Conservation (phyloP, 1,139 yeast species). For the Pichiaceae sp. region DNA sequence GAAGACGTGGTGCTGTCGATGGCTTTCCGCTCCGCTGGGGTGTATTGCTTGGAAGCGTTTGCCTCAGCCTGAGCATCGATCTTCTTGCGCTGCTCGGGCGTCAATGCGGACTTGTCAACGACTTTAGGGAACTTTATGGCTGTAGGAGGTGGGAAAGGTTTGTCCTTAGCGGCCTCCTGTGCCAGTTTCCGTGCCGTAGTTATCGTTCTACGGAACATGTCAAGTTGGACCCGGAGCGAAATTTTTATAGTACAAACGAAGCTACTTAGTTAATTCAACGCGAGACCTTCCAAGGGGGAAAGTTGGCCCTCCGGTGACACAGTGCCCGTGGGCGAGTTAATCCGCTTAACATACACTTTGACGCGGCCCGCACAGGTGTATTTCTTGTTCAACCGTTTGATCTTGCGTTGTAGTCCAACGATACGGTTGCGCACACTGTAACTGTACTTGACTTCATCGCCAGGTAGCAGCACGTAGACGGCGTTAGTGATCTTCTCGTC, state of each 20-base stretch:
- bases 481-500: slow-evolving; percentile 13
- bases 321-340: too few species aligned
- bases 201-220: background rate
- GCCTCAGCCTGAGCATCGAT: background rate
- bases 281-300: too few species aligned
- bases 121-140: slow-evolving; percentile 3
- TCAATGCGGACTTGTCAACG: background rate
- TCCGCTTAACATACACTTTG: slow-evolving; percentile 26
- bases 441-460: slow-evolving; percentile 44
- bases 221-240: too few species aligned
- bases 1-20: slow-evolving; percentile 13
- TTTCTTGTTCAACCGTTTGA: slow-evolving; percentile 33
- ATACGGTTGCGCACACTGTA: slow-evolving; percentile 48
- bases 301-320: too few species aligned
- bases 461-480: slow-evolving; percentile 35
- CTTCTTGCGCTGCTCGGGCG: background rate
- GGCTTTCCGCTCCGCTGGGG: slow-evolving; percentile 9
- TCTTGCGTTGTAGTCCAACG: slow-evolving; percentile 40
- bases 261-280: too few species aligned
- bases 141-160: background rate
- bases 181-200: background rate
- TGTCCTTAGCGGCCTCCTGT: background rate
- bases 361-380: slow-evolving; percentile 29
- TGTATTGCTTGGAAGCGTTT: slow-evolving; percentile 1
- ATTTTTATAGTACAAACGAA: too few species aligned